Evolutionary conservation across 805 yeast genomes (phyloP).

Genomic region (Spathaspora arborariae): DNA sequence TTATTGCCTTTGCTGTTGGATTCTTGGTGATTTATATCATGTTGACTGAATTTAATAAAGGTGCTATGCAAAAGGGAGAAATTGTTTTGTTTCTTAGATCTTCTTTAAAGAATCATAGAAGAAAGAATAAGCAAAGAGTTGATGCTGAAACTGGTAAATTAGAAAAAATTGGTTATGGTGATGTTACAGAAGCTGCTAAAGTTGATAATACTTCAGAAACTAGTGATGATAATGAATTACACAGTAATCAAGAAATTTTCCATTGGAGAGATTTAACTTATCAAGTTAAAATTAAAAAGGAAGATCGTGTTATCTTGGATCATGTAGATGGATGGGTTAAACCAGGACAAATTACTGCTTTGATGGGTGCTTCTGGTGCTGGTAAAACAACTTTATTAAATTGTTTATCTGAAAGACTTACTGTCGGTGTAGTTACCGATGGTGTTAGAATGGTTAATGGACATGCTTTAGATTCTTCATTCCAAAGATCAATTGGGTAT

Average conservation of each 20-base stretch:
- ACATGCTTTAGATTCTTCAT: slow-evolving; percentile 55
- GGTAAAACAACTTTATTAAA: slow-evolving; percentile 79
- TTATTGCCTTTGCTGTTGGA: slow-evolving; percentile 47
- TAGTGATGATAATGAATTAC: slow-evolving; percentile 7
- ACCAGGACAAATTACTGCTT: slow-evolving; percentile 78
- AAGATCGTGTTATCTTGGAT: slow-evolving; percentile 32
- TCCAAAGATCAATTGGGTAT: slow-evolving; percentile 75
- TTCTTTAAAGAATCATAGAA: slow-evolving; percentile 28
- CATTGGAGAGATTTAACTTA: slow-evolving; percentile 38
- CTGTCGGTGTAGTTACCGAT: slow-evolving; percentile 68
- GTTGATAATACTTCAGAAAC: slow-evolving; percentile 7
- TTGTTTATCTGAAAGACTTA: slow-evolving; percentile 67
- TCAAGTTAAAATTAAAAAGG: slow-evolving; percentile 34
- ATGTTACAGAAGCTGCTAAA: slow-evolving; percentile 22
- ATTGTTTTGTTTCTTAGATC: slow-evolving; percentile 26
- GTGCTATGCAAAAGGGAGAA: slow-evolving; percentile 45
- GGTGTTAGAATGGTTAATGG: slow-evolving; percentile 65
- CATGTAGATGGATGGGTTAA: slow-evolving; percentile 62
- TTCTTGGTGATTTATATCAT: slow-evolving; percentile 31
- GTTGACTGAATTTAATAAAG: slow-evolving; percentile 35
- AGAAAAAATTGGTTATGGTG: slow-evolving; percentile 27
- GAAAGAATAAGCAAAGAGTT: slow-evolving; percentile 16
- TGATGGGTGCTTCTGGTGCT: slow-evolving; percentile 87
- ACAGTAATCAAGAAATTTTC: slow-evolving; percentile 22
- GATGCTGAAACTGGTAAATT: slow-evolving; percentile 15